Percentiles rank a stretch among this genome's conserved stretches.
phyloP scores from a whole-genome alignment of 129 eudicot genomes.

The Tagetes patula region DNA sequence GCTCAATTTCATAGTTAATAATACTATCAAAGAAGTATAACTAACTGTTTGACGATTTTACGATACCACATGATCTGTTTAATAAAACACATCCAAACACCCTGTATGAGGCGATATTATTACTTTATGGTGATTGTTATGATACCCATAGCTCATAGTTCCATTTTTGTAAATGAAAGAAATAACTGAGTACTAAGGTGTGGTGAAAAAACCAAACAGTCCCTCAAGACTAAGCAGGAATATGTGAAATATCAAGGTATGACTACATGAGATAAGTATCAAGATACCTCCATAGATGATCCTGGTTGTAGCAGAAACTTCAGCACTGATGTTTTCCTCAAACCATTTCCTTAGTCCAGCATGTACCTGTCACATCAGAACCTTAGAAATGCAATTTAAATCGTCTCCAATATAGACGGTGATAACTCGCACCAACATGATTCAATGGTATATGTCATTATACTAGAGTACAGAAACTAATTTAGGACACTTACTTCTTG shows the following conservation, averaged over 20 bases:
- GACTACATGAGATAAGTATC: not conserved
- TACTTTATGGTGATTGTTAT: not conserved
- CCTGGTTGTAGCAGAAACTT: constrained; percentile 80
- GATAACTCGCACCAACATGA: not conserved
- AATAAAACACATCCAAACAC: not conserved
- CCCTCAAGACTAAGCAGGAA: not conserved
- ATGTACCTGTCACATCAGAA: constrained; percentile 59
- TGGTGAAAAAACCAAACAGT: not conserved
- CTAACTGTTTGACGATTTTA: not conserved
- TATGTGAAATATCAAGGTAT: not conserved
- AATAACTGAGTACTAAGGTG: not conserved
- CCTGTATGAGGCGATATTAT: not conserved
- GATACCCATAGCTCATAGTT: not conserved
- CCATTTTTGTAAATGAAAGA: not conserved
- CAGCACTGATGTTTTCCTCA: constrained; percentile 49
- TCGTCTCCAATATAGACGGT: not conserved
- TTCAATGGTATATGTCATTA: not conserved
- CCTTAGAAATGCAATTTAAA: constrained; percentile 2
- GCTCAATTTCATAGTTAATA: too few species aligned
- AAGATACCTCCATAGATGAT: constrained; percentile 92
- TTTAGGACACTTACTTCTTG: constrained; percentile 72
- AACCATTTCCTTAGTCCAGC: constrained; percentile 89
- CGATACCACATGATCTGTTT: not conserved
- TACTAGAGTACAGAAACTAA: not conserved
- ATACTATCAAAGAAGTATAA: not conserved